Percentiles rank a stretch among this genome's conserved stretches.
Evolutionary conservation across 495 filamentous ascomycete species (phyloP).

Genomic region (Glonium stellatum): DNA sequence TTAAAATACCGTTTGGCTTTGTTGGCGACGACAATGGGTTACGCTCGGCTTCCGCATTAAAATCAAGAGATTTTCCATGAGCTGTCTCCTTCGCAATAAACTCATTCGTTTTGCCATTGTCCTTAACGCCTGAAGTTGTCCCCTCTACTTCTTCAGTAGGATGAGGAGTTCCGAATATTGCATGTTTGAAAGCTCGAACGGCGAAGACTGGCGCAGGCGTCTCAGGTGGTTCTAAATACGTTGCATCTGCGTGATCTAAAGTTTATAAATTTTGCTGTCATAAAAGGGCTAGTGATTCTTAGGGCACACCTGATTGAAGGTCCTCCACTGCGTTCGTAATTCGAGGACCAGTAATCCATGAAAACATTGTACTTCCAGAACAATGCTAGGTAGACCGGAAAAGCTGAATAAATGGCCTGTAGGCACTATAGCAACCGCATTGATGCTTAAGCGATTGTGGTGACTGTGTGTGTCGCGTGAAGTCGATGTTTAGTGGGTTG

Average conservation of each 20-base stretch:
- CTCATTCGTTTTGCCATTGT: conserved; percentile 8
- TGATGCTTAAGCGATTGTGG: conserved; percentile 7
- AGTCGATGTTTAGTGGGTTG: conserved; percentile 19
- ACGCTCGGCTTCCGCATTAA: conserved; percentile 12
- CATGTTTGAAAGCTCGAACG: conserved; percentile 83
- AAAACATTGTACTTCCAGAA: conserved; percentile 28
- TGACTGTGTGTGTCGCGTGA: not conserved
- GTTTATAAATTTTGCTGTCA: not conserved
- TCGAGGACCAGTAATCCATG: conserved; percentile 36
- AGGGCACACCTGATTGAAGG: conserved; percentile 16
- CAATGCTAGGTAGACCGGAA: not conserved
- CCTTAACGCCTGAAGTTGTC: conserved; percentile 9
- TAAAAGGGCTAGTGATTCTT: not conserved
- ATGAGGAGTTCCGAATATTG: conserved; percentile 79
- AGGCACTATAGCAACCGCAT: not conserved
- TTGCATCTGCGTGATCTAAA: conserved; percentile 16
- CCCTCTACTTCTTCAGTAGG: conserved; percentile 37
- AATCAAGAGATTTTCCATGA: conserved; percentile 3
- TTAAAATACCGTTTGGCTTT: conserved; percentile 62
- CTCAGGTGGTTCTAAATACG: conserved; percentile 61
- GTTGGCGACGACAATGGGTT: conserved; percentile 49
- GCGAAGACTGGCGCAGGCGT: conserved; percentile 94
- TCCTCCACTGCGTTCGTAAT: conserved; percentile 28
- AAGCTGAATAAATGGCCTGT: not conserved
- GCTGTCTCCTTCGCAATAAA: conserved; percentile 11